A percentile compares a stretch with the other conserved stretches of the same genome.
phyloP scores from a whole-genome alignment of 768 basidiomycete species.

The Boletus sp. region DNA sequence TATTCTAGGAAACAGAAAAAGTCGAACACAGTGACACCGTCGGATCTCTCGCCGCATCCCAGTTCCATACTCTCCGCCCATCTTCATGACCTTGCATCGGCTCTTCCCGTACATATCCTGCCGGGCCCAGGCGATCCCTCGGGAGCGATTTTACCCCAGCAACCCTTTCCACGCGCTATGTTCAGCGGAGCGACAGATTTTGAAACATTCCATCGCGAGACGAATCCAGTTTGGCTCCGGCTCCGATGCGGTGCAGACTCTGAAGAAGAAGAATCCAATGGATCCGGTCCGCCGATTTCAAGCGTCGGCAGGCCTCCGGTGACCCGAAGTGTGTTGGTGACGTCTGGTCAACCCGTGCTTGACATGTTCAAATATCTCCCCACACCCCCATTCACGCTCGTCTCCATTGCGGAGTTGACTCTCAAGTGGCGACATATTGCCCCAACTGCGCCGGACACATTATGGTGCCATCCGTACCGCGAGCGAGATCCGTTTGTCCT shows the following conservation, averaged over 20 bases:
- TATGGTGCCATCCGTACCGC: conserved; percentile 97
- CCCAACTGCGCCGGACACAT: conserved; percentile 97
- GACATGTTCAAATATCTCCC: conserved; percentile 94
- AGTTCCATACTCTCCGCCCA: conserved; percentile 63
- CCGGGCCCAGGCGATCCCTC: conserved; percentile 89
- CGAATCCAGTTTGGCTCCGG: conserved; percentile 86
- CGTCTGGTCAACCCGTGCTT: conserved; percentile 89
- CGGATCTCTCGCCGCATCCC: conserved; percentile 71
- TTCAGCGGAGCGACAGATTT: conserved; percentile 60
- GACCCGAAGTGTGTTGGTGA: conserved; percentile 67
- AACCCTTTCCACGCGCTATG: conserved; percentile 89
- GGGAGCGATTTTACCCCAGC: conserved; percentile 88
- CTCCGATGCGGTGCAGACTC: conserved; percentile 46
- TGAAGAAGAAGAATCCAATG: conserved; percentile 16
- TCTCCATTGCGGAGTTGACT: conserved; percentile 74
- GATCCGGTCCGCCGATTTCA: conserved; percentile 1
- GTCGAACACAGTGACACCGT: conserved; percentile 52
- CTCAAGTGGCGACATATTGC: conserved; percentile 94
- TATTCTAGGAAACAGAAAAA: conserved; percentile 47
- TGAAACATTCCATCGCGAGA: conserved; percentile 70
- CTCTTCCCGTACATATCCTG: conserved; percentile 82
- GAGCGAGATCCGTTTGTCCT: conserved; percentile 87
- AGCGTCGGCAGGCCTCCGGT: conserved; percentile 19
- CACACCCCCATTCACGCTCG: conserved; percentile 62
- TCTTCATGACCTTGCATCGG: conserved; percentile 70